Base-by-base conservation (phyloP, 805 yeast species). In the Wickerhamiella galacta region DNA sequence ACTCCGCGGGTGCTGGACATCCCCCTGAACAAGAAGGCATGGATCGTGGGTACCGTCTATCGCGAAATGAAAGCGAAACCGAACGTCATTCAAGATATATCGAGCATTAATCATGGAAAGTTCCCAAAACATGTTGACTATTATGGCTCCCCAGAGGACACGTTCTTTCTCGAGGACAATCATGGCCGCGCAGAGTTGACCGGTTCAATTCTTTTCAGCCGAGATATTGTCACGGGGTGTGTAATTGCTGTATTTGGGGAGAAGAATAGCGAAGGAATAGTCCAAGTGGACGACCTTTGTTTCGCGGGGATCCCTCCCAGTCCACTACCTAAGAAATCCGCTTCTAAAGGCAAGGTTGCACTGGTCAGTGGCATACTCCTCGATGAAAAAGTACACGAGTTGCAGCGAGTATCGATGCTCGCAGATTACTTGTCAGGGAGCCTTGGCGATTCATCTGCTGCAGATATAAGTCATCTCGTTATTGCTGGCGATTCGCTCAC, bases 11-110 rank as follows among this genome's bases (percentile, higher is more conserved):
- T 72, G 2, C 54, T 82, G 37, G 92, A 81, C 44, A 70, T 81
- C 6, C 55, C 58, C 8, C 62, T 66, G 20, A 69, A 72, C 37
- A 63, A 68, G 38, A 64, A 76, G 14, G 67, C 80, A 40, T 90
- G 87, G 87, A 72, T 82, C 9, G 63, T 76, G 17, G 98, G 98
- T 2, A 81, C 95, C 0, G 64, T 85, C 0, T 82, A 76, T 47
- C 67, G 80, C 45, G 94, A 85, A 39, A 66, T 81, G 74, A 72
- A 72, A 47, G 70, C 71, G 47, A 90, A 90, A 49, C 83, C 94
- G 4, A 77, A 85, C 51, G 74, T 90, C 32, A 56, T 90, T 35
- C 69, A 71, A 27, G 96, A 90, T 40, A 83, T 87, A 6, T 71
- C 77, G 20, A 18, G 30, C 14, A 37, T 45, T 16, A 41, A 43